Base-by-base conservation (phyloP, 345 rosid genomes). In the Pugionium cornutum region DNA sequence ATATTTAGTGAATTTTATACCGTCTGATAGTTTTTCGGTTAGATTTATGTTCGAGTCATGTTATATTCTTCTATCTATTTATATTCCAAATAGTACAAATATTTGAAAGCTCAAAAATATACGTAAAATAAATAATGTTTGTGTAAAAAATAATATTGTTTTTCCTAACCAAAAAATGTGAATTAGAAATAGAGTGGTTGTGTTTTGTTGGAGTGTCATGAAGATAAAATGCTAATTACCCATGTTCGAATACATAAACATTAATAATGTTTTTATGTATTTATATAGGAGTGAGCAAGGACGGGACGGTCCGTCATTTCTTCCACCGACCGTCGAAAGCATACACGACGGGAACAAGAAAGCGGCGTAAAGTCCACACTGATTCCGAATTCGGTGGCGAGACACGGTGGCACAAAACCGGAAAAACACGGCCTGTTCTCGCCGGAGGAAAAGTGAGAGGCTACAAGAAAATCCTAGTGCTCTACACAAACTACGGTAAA, bases 291-390 rank as follows among this genome's bases (percentile, higher is more conserved):
- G 97, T 88, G 36, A 83, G 76, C 81, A 94, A 83, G 76, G 96
- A 90, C 42, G 99, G 99, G 32, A 77, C 84, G 46, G 78, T 94
- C 44, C 96, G 99, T 42, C 97, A 94, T 81, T 94, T 94, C 87
- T 94, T 94, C 54, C 99, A 94, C 78, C 87, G 99, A 11, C 99
- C 99, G 1, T 94, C 99, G 4, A 94, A 88, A 66, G 99, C 99
- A 18, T 94, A 94, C 83, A 94, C 95, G 7, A 94, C 99, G 0
- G 99, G 99, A 30, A 94, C 95, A 34, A 75, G 99, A 67, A 94
- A 94, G 65, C 77, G 99, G 30, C 83, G 99, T 45, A 94, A 94
- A 76, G 96, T 94, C 32, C 89, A 85, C 75, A 81, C 96, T 0
- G 92, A 89, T 27, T 62, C 80, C 1, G 96, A 75, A 9, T 70